These are phyloP conservation scores for Aspergillus chevalieri DNA, from an alignment of 2,329 filamentous ascomycete genomes.

Conservation along the genomic window DNA sequence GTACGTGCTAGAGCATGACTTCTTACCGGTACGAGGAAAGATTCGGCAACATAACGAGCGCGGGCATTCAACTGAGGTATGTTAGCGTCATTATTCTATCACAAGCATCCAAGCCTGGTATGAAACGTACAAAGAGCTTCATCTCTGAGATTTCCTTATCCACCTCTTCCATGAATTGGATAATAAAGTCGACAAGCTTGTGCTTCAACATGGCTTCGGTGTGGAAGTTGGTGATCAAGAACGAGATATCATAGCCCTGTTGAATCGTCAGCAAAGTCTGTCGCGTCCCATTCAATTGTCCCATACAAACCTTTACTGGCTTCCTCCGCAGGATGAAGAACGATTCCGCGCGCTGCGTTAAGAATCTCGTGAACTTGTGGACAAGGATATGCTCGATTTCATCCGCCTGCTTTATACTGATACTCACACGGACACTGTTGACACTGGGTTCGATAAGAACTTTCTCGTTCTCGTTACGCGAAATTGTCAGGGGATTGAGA, in stretches of 20 bases:
- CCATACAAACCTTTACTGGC: slow-evolving; percentile 69
- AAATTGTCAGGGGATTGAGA: slow-evolving; percentile 81
- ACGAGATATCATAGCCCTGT: slow-evolving; percentile 97
- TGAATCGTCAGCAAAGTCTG: slow-evolving; percentile 13
- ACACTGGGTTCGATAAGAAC: slow-evolving; percentile 94
- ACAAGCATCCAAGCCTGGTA: not conserved
- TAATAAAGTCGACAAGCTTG: slow-evolving; percentile 98
- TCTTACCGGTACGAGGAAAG: slow-evolving; percentile 86
- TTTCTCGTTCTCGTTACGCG: slow-evolving; percentile 93
- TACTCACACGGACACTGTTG: slow-evolving; percentile 94
- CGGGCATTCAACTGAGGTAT: slow-evolving; percentile 74
- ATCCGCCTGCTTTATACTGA: slow-evolving; percentile 98
- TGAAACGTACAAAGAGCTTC: slow-evolving; percentile 84
- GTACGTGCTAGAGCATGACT: not conserved
- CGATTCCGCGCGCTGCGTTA: slow-evolving; percentile 91
- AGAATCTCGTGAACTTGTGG: slow-evolving; percentile 95
- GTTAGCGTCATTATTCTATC: slow-evolving; percentile 14
- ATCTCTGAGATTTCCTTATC: slow-evolving; percentile 99
- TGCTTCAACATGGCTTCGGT: slow-evolving; percentile 99
- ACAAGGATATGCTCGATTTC: slow-evolving; percentile 98
- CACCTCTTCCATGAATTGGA: slow-evolving; percentile 99
- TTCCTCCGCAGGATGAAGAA: slow-evolving; percentile 97
- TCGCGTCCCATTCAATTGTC: not conserved
- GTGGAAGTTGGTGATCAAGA: slow-evolving; percentile 97
- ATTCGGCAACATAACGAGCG: slow-evolving; percentile 96